phyloP scores from a whole-genome alignment of 306 rosid species.

The Pterocarpus macrocarpus region DNA sequence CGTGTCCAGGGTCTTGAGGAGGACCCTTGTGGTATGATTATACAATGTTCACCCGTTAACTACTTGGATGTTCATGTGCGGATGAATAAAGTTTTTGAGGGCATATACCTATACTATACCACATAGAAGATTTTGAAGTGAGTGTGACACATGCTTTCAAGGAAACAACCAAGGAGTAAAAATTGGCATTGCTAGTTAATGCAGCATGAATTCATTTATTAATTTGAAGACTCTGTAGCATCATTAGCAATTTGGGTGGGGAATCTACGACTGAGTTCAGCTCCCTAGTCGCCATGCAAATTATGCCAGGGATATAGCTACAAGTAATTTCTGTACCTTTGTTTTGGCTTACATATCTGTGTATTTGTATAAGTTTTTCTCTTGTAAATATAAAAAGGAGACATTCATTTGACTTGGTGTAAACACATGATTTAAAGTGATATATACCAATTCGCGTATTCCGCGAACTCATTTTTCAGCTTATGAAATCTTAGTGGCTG shows the following conservation, averaged over 20 bases:
- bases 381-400: constrained; percentile 43
- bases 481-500: background rate
- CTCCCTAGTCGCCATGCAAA: constrained; percentile 30
- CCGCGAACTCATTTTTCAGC: background rate
- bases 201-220: constrained; percentile 24
- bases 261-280: constrained; percentile 19
- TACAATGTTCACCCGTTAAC: constrained; percentile 19
- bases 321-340: constrained; percentile 9
- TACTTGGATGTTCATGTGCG: background rate
- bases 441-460: constrained; percentile 1
- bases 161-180: constrained; percentile 31
- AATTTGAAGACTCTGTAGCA: constrained; percentile 38
- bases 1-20: constrained; percentile 45
- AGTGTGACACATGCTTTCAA: constrained; percentile 18
- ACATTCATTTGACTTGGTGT: constrained; percentile 31
- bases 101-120: constrained; percentile 8
- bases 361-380: constrained; percentile 35
- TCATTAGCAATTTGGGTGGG: constrained; percentile 23
- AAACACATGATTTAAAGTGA: constrained; percentile 33
- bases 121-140: constrained; percentile 32
- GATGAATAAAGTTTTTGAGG: constrained; percentile 1
- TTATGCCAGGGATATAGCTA: constrained; percentile 9
- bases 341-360: background rate
- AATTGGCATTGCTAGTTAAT: constrained; percentile 11
- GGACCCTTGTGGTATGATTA: constrained; percentile 23